A percentile compares a stretch with the other conserved stretches of the same genome.
Conservation (phyloP, 2,329 filamentous ascomycete species). For the Beauveria asiatica region DNA sequence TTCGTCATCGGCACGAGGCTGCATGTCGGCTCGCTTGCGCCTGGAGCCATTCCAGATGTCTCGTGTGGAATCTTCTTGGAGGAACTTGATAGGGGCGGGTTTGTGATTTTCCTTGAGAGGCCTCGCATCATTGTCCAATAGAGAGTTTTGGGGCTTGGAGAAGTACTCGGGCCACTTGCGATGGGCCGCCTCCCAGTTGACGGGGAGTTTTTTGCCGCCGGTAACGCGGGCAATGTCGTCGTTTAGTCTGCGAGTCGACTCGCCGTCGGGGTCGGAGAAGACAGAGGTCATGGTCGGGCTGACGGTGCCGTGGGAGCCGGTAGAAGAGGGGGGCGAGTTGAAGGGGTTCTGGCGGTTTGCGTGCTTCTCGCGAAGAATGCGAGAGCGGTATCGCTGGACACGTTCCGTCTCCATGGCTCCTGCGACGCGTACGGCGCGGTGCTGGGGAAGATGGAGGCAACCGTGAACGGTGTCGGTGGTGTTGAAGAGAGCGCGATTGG, state of each 20-base stretch:
- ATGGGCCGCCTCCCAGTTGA: slow-evolving; percentile 38
- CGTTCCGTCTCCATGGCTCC: slow-evolving; percentile 34
- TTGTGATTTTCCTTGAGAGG: slow-evolving; percentile 38
- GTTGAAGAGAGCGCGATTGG: background rate
- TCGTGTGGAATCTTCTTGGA: slow-evolving; percentile 33
- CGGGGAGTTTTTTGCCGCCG: slow-evolving; percentile 28
- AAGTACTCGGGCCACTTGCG: slow-evolving; percentile 47
- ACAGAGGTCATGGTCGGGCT: slow-evolving; percentile 45
- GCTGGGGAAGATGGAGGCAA: background rate
- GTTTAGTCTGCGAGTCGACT: slow-evolving; percentile 43
- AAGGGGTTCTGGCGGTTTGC: slow-evolving; percentile 46
- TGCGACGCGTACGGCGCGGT: slow-evolving; percentile 17
- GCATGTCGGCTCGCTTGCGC: slow-evolving; percentile 41
- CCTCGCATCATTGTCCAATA: slow-evolving; percentile 24
- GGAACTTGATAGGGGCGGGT: slow-evolving; percentile 25
- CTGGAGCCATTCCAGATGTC: slow-evolving; percentile 31
- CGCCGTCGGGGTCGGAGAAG: slow-evolving; percentile 44
- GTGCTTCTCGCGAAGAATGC: slow-evolving; percentile 43
- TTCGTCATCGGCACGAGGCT: slow-evolving; percentile 44
- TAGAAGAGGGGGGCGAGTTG: slow-evolving; percentile 50
- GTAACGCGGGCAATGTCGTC: slow-evolving; percentile 39
- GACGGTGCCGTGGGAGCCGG: slow-evolving; percentile 48
- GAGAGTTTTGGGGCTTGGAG: slow-evolving; percentile 28
- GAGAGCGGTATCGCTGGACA: slow-evolving; percentile 36
- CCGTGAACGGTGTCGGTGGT: background rate